These are phyloP conservation scores for Pogostemon cablin DNA, from an alignment of 257 asterid genomes.

Conservation along the genomic window DNA sequence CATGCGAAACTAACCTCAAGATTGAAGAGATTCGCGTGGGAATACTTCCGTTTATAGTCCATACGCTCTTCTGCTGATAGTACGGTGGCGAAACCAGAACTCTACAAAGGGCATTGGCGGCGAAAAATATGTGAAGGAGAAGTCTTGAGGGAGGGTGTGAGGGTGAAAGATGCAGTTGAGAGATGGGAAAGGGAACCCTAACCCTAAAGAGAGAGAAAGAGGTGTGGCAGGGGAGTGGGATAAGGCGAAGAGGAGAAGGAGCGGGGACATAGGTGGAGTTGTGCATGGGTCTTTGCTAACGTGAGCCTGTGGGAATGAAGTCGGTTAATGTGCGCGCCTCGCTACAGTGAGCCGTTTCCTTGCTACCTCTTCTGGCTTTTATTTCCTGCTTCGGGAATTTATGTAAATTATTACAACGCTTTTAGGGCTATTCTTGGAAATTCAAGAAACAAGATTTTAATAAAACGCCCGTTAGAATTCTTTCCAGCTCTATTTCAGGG, in stretches of 20 bases:
- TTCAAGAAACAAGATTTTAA: not conserved
- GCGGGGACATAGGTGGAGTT: constrained; percentile 57
- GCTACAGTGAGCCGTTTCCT: constrained; percentile 39
- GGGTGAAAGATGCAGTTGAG: constrained; percentile 28
- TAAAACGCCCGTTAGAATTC: too few species aligned
- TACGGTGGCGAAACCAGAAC: constrained; percentile 34
- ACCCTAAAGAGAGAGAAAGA: constrained; percentile 55
- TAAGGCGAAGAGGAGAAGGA: constrained; percentile 49
- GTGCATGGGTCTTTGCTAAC: constrained; percentile 63
- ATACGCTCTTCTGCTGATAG: constrained; percentile 47
- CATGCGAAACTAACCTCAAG: constrained; percentile 71
- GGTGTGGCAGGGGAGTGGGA: constrained; percentile 43
- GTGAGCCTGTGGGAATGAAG: constrained; percentile 45
- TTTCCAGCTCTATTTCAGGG: too few species aligned
- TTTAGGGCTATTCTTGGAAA: constrained; percentile 1
- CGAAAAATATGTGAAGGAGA: constrained; percentile 23
- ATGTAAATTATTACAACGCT: not conserved
- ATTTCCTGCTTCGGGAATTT: constrained; percentile 2
- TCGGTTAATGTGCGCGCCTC: constrained; percentile 58
- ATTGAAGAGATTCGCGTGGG: constrained; percentile 85
- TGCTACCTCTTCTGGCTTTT: constrained; percentile 21
- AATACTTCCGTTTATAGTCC: constrained; percentile 72
- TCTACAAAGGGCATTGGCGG: constrained; percentile 66
- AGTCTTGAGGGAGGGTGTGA: constrained; percentile 21
- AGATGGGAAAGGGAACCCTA: constrained; percentile 46